A percentile compares a stretch with the other conserved stretches of the same genome.
These are phyloP conservation scores for Sugiyamaella grinbergsii DNA, from an alignment of 1,139 yeast genomes.

Conservation along the genomic window DNA sequence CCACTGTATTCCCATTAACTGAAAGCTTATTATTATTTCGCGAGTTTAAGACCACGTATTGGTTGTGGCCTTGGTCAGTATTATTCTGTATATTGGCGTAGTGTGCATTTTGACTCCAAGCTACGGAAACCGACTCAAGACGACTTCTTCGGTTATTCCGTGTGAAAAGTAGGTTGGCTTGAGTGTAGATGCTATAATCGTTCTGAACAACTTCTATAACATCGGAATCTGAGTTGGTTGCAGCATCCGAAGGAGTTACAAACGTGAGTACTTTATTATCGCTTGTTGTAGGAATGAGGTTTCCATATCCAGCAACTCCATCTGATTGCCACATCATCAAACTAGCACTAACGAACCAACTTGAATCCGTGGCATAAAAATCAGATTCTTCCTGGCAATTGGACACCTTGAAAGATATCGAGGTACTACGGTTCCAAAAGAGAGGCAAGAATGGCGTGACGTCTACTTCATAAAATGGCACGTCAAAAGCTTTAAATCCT, in stretches of 20 bases:
- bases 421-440: constrained; percentile 49
- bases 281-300: constrained; percentile 5
- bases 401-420: constrained; percentile 8
- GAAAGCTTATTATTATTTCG: neutral
- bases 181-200: constrained; percentile 4
- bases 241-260: constrained; percentile 3
- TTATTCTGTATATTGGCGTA: constrained; percentile 15
- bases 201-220: constrained; percentile 10
- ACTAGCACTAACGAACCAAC: constrained; percentile 72
- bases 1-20: constrained; percentile 11
- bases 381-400: constrained; percentile 14
- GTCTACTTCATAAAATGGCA: constrained; percentile 65
- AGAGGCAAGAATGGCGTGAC: constrained; percentile 65
- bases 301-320: constrained; percentile 37
- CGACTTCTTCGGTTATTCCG: neutral
- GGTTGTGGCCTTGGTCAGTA: constrained; percentile 1
- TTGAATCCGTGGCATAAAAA: constrained; percentile 28
- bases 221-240: neutral
- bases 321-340: constrained; percentile 59
- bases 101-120: constrained; percentile 11
- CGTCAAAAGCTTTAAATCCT: constrained; percentile 69
- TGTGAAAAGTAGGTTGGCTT: constrained; percentile 5
- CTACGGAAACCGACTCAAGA: constrained; percentile 2
- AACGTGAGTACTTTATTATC: constrained; percentile 7
- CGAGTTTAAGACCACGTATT: constrained; percentile 1